Evolutionary conservation across 2,329 filamentous ascomycete species (phyloP).

Genomic region (Venturia aucupariae): DNA sequence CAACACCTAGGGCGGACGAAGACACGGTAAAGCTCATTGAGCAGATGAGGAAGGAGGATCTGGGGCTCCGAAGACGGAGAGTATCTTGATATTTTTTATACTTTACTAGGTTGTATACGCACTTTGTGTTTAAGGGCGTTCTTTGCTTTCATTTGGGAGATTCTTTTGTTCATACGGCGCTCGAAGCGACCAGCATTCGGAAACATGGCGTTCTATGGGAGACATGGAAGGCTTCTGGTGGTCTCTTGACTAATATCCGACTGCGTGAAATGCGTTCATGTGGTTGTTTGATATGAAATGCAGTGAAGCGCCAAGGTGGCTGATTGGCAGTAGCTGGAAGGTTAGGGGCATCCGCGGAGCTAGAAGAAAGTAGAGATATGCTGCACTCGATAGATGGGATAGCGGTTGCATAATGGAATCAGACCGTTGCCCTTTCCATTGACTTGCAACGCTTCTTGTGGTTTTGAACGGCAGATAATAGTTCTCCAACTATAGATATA

Average conservation of each 20-base stretch:
- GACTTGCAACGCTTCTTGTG: too few species aligned
- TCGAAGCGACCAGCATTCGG: conserved; percentile 1
- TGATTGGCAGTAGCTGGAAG: not conserved
- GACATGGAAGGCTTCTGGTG: not conserved
- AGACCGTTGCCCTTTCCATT: not conserved
- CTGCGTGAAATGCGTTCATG: not conserved
- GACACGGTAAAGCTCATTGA: conserved; percentile 11
- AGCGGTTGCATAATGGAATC: not conserved
- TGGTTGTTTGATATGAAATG: not conserved
- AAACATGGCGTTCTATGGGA: not conserved
- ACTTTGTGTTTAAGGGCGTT: not conserved
- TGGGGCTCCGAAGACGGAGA: conserved; percentile 5
- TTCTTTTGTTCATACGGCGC: not conserved
- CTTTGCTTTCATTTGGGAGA: not conserved
- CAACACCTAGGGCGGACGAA: not conserved
- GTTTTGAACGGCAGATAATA: too few species aligned
- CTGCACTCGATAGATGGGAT: not conserved
- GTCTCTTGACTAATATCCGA: conserved; percentile 3
- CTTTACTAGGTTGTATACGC: not conserved
- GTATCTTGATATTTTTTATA: not conserved
- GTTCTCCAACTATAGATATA: too few species aligned
- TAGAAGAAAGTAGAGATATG: not conserved
- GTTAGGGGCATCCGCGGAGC: not conserved
- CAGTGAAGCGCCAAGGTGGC: not conserved
- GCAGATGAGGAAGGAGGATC: conserved; percentile 10